phyloP scores from a whole-genome alignment of 2,329 filamentous ascomycete genomes.

The Hysterium pulicare region DNA sequence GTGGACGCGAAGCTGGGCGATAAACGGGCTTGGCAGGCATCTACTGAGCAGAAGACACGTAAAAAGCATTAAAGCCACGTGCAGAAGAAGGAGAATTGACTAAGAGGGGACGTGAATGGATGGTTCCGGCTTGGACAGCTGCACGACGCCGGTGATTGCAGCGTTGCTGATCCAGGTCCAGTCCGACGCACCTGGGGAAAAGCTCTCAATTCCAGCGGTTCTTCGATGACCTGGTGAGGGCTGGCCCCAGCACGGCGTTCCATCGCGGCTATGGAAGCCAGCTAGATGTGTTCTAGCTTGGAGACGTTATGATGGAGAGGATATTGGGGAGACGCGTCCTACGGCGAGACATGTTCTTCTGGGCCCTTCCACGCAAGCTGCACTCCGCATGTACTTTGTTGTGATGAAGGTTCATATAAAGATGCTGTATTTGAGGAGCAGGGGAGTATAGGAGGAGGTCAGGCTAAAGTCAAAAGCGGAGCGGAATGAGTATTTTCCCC shows the following conservation, averaged over 20 bases:
- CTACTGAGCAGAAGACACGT: constrained; percentile 9
- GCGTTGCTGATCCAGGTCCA: constrained; percentile 7
- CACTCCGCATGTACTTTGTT: neutral
- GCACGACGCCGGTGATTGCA: constrained; percentile 10
- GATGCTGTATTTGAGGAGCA: neutral
- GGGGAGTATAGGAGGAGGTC: neutral
- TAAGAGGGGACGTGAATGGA: constrained; percentile 10
- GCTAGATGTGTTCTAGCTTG: constrained; percentile 4
- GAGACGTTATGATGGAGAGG: constrained; percentile 6
- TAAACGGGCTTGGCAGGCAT: constrained; percentile 23
- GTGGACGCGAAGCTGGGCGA: no score
- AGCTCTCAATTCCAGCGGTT: neutral
- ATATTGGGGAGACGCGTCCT: constrained; percentile 8
- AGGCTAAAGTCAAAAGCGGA: neutral
- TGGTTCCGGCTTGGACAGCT: constrained; percentile 7
- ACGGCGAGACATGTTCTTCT: neutral
- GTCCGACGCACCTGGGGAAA: neutral
- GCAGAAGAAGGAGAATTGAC: constrained; percentile 16
- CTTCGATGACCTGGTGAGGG: neutral
- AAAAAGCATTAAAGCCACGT: constrained; percentile 18
- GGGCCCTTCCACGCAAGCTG: constrained; percentile 1
- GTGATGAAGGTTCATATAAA: constrained; percentile 1
- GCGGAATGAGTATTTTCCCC: neutral
- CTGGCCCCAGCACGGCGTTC: constrained; percentile 5
- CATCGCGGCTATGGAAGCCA: constrained; percentile 9